Percentiles rank a stretch among this genome's conserved stretches.
Conservation (phyloP, 2,329 filamentous ascomycete genomes). For the Helminthosporium solani region DNA sequence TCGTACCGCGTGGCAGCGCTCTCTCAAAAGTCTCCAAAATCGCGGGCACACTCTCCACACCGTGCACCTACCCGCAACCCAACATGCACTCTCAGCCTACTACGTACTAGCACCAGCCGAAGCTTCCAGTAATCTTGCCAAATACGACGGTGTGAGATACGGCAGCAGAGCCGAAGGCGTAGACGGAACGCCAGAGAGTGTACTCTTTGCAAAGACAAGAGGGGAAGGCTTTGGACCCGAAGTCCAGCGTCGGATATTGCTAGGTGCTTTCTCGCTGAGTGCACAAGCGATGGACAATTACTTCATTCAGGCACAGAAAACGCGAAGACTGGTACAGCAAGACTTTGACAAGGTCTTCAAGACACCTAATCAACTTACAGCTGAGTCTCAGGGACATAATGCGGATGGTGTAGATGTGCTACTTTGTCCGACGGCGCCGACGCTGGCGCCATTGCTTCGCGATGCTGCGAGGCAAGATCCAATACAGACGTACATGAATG, state of each 20-base stretch:
- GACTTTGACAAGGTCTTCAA: constrained; percentile 84
- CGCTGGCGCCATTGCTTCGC: constrained; percentile 65
- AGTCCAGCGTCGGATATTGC: constrained; percentile 80
- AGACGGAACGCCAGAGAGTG: constrained; percentile 55
- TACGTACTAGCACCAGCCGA: constrained; percentile 95
- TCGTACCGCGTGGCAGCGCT: constrained; percentile 66
- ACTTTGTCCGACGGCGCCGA: constrained; percentile 83
- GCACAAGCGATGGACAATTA: constrained; percentile 93
- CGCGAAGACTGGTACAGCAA: constrained; percentile 76
- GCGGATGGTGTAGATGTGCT: constrained; percentile 77
- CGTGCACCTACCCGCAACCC: constrained; percentile 79
- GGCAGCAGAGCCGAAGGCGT: constrained; percentile 61
- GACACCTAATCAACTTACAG: constrained; percentile 66
- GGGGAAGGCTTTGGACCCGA: constrained; percentile 77
- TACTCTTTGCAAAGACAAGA: constrained; percentile 69
- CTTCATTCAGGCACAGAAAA: constrained; percentile 88
- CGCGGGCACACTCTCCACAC: constrained; percentile 72
- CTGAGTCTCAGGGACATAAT: constrained; percentile 41
- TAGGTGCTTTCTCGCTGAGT: constrained; percentile 87
- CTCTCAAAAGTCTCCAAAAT: constrained; percentile 60
- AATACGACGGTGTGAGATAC: constrained; percentile 96
- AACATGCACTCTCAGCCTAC: constrained; percentile 85
- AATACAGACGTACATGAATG: constrained; percentile 84
- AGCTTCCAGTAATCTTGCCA: constrained; percentile 91
- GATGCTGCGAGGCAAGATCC: constrained; percentile 57